These are phyloP conservation scores for Glonium stellatum DNA, from an alignment of 495 filamentous ascomycete species.

Conservation along the genomic window DNA sequence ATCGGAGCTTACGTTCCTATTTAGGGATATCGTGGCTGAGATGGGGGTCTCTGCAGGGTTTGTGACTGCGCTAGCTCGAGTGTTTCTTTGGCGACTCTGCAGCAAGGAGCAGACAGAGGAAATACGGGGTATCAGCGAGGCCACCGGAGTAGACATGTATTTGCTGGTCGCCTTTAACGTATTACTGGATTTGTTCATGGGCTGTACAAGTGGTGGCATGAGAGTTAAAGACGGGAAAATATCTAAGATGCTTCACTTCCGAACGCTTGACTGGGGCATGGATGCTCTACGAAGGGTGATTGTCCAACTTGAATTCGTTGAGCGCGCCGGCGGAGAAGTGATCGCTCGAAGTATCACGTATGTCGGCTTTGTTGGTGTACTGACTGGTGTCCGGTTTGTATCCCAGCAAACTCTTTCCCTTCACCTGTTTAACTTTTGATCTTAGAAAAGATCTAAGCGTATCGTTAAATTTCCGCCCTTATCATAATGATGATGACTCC, in stretches of 20 bases:
- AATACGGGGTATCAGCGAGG: slow-evolving; percentile 49
- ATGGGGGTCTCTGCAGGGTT: slow-evolving; percentile 10
- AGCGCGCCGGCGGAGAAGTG: slow-evolving; percentile 33
- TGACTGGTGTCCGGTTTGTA: slow-evolving; percentile 50
- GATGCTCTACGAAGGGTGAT: slow-evolving; percentile 49
- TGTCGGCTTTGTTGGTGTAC: slow-evolving; percentile 55
- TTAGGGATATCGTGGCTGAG: slow-evolving; percentile 39
- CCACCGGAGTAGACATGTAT: slow-evolving; percentile 50
- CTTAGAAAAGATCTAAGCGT: slow-evolving; percentile 44
- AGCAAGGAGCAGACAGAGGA: slow-evolving; percentile 54
- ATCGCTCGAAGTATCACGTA: slow-evolving; percentile 56
- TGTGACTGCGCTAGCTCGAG: slow-evolving; percentile 16
- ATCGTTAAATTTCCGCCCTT: slow-evolving; percentile 58
- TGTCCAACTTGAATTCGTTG: slow-evolving; percentile 53
- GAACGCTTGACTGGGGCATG: slow-evolving; percentile 65
- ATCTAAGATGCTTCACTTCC: slow-evolving; percentile 53
- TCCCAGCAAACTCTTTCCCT: not conserved
- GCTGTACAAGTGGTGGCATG: slow-evolving; percentile 57
- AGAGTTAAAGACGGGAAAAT: slow-evolving; percentile 25
- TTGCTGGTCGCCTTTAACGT: slow-evolving; percentile 56
- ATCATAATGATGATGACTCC: slow-evolving; percentile 41
- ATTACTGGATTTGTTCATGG: slow-evolving; percentile 57
- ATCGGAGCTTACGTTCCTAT: slow-evolving; percentile 40
- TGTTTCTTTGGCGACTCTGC: slow-evolving; percentile 44
- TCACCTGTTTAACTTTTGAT: not conserved